Base-by-base conservation (phyloP, 2,329 filamentous ascomycete species). In the Talaromyces rugulosus region DNA sequence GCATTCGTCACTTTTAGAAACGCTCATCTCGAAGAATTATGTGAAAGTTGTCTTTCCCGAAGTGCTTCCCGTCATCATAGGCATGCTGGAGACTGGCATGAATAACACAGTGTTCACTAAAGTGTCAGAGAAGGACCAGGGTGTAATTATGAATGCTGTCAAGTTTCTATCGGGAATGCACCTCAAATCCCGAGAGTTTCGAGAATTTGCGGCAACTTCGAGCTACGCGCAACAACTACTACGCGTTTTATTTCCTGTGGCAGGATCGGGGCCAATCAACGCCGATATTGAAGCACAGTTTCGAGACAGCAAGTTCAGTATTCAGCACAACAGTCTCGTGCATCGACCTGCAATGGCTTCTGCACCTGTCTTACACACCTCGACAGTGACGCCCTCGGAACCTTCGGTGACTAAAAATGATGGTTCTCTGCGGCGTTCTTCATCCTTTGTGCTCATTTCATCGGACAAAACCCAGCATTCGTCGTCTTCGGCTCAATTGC, bases 381-480 rank as follows among this genome's bases (percentile, higher is more conserved):
- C 87, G 18, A 88, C 85, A 5, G 82, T 85, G 75, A 55, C 83
- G 75, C 59, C 77, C 75, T 60, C 82, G 40, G 79, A 80, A 14
- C 81, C 78, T 18, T 44, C 42, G 2, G 70, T 42, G 3, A 69
- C 73, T 30, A 70, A 77, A 44, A 74, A 82, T 63, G 86, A 88
- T 0, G 85, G 87, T 6, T 85, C 87, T 23, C 81, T 96, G 30
- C 87, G 89, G 36, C 87, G 93, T 68, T 89, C 91, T 1, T 97
- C 94, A 0, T 97, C 94, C 0, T 99, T 98, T 72, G 88, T 98
- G 33, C 83, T 99, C 1, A 82, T 99, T 27, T 92, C 90, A 5
- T 85, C 90, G 2, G 86, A 90, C 61, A 85, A 85, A 61, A 80
- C 83, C 0, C 82, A 83, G 9, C 77, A 85, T 57, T 77, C 79